These are phyloP conservation scores for Exophiala mesophila DNA, from an alignment of 2,329 filamentous ascomycete genomes.

Conservation along the genomic window DNA sequence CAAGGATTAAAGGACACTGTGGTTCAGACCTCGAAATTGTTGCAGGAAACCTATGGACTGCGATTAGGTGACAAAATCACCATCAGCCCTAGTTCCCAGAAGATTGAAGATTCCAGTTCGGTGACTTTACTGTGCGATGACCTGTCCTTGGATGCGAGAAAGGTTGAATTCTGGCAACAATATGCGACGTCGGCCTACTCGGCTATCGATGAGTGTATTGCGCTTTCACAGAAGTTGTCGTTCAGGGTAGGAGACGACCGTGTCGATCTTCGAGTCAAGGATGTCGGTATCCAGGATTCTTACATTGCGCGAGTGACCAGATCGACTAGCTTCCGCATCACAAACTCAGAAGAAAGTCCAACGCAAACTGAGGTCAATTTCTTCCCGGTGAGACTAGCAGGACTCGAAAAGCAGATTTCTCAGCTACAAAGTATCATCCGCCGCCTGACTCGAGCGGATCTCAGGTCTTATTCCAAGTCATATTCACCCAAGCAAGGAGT, in stretches of 20 bases:
- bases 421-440: conserved; percentile 18
- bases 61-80: conserved; percentile 66
- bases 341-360: neutral
- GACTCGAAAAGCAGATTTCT: conserved; percentile 15
- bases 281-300: conserved; percentile 7
- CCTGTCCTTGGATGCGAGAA: conserved; percentile 26
- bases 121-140: conserved; percentile 49
- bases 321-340: conserved; percentile 13
- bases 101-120: conserved; percentile 51
- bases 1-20: conserved; percentile 60
- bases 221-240: conserved; percentile 11
- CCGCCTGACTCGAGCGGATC: conserved; percentile 11
- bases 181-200: conserved; percentile 47
- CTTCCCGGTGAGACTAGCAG: conserved; percentile 16
- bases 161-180: conserved; percentile 46
- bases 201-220: conserved; percentile 35
- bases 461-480: conserved; percentile 7
- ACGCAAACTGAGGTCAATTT: conserved; percentile 9
- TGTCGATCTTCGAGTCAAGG: conserved; percentile 28
- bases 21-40: conserved; percentile 66
- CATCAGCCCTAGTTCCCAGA: conserved; percentile 50
- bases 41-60: conserved; percentile 68
- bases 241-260: conserved; percentile 24
- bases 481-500: conserved; percentile 50
- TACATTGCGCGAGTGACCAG: conserved; percentile 18